Evolutionary conservation across 2,329 filamentous ascomycete species (phyloP), one percentile per base, ranked within the genome.

Genomic region (Coniochaeta sp.): DNA sequence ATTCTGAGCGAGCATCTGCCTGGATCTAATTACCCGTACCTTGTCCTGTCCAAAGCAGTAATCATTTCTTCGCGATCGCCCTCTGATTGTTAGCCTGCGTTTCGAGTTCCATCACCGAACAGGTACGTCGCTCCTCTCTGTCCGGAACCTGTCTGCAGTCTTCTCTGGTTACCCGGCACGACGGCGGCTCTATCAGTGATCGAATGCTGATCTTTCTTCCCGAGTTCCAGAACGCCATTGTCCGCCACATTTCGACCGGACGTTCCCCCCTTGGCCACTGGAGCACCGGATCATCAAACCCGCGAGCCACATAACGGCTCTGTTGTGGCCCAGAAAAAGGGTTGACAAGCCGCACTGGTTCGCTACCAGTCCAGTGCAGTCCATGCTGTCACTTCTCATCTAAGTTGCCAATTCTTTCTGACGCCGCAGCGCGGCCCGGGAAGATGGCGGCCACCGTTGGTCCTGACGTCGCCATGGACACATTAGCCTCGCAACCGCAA

Each of bases 391-490:
- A 70, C 63, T 65, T 67, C 64, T 64, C 62, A 61, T 62, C 62
- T 74, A 74, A 66, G 74, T 73, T 75, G 73, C 65, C 71, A 72
- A 71, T 77, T 72, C 66, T 69, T 73, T 74, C 70, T 74, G 70
- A 73, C 75, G 78, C 78, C 77, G 79, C 75, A 71, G 76, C 68
- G 78, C 79, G 78, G 79, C 78, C 73, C 68, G 67, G 55, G 65
- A 68, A 64, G 62, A 74, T 74, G 72, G 72, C 72, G 64, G 64
- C 70, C 42, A 69, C 68, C 60, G 55, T 71, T 54, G 67, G 67
- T 55, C 66, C 68, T 47, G 67, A 71, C 59, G 67, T 67, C 64
- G 60, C 66, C 38, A 28, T 57, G 55, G 55, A 57, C 38, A 44
- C 16, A 24, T 57, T 44, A 22, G 38, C 10, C 59, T 64, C n/a